Evolutionary conservation across 352 stramenopile species (phyloP), one percentile per base, ranked within the genome.

Genomic region (Pythium chondricola): DNA sequence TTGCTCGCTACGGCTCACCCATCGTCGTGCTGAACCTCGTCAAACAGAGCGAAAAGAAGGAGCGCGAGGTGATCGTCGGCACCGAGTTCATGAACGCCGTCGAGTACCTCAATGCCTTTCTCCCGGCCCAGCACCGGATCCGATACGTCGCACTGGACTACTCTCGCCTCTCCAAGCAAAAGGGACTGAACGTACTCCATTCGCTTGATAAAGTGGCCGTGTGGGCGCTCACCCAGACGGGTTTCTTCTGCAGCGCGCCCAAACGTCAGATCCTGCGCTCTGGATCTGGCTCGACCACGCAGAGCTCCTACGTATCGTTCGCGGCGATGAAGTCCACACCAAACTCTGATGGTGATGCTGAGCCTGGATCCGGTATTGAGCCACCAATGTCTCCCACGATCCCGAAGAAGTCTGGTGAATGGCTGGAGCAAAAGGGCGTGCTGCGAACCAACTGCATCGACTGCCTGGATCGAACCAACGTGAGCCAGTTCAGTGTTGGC

Each of bases 391-490:
- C 76, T 31, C 77, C 77, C 8, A 87, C 80, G 4, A 90, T 92
- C 49, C 71, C 76, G 13, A 73, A 65, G 54, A 83, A 91, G 20
- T 90, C 80, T 2, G 88, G 87, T 24, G 78, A 92, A 54, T 83
- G 90, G 94, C 58, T 98, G 30, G 94, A 98, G 56, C 97, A 99
- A 63, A 82, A 87, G 39, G 97, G 97, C 2, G 93, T 99, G 26
- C 68, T 99, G 9, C 83, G 97, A 26, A 99, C 96, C 0, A 99
- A 99, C 69, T 99, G 97, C 58, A 99, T 99, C 45, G 97, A 99
- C 68, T 85, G 69, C 48, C 63, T 94, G 17, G 81, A 93, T 62
- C 75, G 84, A 14, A 94, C 84, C 11, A 94, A 94, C 25, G 83
- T 94, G 5, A 91, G 80, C 17, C 83, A 94, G 41, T 94, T 92